Evolutionary conservation across 2,329 filamentous ascomycete genomes (phyloP).

Genomic region (Eutypa lata): DNA sequence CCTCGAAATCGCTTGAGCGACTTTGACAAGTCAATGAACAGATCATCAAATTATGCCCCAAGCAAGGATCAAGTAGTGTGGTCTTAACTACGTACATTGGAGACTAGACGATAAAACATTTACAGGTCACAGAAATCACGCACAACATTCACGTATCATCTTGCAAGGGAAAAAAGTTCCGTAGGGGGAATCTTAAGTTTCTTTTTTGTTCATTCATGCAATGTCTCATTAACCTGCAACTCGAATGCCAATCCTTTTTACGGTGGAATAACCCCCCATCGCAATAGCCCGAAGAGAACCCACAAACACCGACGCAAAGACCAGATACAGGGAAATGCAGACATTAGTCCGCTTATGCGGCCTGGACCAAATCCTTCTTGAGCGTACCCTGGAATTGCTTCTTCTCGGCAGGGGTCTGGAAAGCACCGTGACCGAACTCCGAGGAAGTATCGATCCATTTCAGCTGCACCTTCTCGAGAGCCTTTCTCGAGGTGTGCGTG

Average conservation of each 20-base stretch:
- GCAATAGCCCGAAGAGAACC: constrained; percentile 38
- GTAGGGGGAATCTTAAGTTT: constrained; percentile 20
- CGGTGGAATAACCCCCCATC: constrained; percentile 26
- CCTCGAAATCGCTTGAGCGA: too few species aligned
- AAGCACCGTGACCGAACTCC: constrained; percentile 99
- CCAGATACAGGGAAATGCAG: constrained; percentile 41
- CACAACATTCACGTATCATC: too few species aligned
- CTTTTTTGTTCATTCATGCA: constrained; percentile 27
- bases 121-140: too few species aligned
- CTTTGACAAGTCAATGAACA: too few species aligned
- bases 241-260: constrained; percentile 30
- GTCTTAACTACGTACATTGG: too few species aligned
- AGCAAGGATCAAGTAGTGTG: too few species aligned
- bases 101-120: too few species aligned
- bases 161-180: neutral
- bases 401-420: constrained; percentile 99
- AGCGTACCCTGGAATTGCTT: constrained; percentile 94
- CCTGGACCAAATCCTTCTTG: constrained; percentile 86
- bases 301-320: constrained; percentile 55
- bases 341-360: constrained; percentile 31
- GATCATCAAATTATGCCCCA: too few species aligned
- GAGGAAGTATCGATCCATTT: constrained; percentile 99
- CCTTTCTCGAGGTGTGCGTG: constrained; percentile 90
- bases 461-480: constrained; percentile 98
- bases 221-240: constrained; percentile 32